A percentile compares a stretch with the other conserved stretches of the same genome.
These are phyloP conservation scores for Candida odintsovae DNA, from an alignment of 805 yeast species.

Conservation along the genomic window DNA sequence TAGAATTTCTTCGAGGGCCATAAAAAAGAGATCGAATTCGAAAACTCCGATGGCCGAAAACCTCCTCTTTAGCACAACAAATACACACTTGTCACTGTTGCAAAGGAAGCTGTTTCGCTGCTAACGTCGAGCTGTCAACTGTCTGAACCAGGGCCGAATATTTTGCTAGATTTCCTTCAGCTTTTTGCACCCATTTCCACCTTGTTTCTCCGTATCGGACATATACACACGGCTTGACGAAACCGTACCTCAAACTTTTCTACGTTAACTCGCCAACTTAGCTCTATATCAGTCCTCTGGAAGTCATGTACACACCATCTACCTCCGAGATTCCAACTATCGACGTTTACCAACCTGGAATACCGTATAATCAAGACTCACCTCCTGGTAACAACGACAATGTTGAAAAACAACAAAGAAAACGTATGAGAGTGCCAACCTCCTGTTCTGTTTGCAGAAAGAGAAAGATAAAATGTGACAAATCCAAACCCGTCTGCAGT, in stretches of 20 bases:
- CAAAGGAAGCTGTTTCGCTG: no score
- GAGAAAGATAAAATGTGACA: constrained; percentile 42
- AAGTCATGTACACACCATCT: not conserved
- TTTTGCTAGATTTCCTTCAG: no score
- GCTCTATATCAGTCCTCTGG: not conserved
- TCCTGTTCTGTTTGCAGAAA: constrained; percentile 43
- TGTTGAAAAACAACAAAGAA: constrained; percentile 5
- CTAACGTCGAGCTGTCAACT: no score
- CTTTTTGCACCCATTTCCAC: not conserved
- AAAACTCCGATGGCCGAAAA: not conserved
- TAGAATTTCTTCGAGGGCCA: not conserved
- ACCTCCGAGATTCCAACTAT: not conserved
- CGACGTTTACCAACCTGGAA: not conserved
- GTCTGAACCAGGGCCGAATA: no score
- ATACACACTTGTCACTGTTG: not conserved
- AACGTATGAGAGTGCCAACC: constrained; percentile 34
- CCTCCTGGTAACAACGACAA: not conserved
- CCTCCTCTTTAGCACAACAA: no score
- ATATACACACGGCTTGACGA: no score
- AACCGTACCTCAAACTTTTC: no score
- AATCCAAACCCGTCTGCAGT: constrained; percentile 45
- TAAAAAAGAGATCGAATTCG: not conserved
- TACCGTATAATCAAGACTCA: not conserved
- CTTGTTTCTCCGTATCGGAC: not conserved
- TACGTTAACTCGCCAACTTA: not conserved